Conservation (phyloP, 805 yeast species). For the Cyberlindnera misumaiensis region DNA sequence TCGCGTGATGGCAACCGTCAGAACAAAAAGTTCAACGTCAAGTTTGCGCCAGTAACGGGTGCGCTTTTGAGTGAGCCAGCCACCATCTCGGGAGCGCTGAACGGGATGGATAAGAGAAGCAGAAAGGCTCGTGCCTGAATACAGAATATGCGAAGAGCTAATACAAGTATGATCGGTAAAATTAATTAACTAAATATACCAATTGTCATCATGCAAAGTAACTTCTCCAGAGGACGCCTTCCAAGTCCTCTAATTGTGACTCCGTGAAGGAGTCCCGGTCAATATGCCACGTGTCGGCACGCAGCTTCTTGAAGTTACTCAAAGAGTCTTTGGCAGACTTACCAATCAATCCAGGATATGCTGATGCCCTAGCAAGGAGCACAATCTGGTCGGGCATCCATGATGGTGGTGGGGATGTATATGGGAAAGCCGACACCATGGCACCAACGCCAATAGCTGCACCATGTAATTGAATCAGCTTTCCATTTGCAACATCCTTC, state of each 20-base stretch:
- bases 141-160: neutral
- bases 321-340: constrained; percentile 75
- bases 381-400: constrained; percentile 81
- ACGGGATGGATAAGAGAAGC: constrained; percentile 29
- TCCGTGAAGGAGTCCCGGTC: constrained; percentile 69
- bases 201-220: constrained; percentile 51
- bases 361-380: constrained; percentile 62
- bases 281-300: constrained; percentile 95
- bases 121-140: constrained; percentile 18
- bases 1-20: constrained; percentile 22
- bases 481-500: constrained; percentile 33
- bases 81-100: constrained; percentile 30
- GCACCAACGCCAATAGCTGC: constrained; percentile 88
- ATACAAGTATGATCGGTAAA: constrained; percentile 19
- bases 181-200: no score
- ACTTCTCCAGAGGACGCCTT: constrained; percentile 90
- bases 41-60: constrained; percentile 28
- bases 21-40: constrained; percentile 23
- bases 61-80: constrained; percentile 29
- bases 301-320: constrained; percentile 79
- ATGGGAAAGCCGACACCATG: constrained; percentile 82
- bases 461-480: constrained; percentile 59
- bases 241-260: constrained; percentile 82
- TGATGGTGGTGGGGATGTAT: constrained; percentile 79
- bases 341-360: constrained; percentile 73